Percentiles rank a stretch among this genome's conserved stretches.
These are phyloP conservation scores for Colletotrichum simmondsii DNA, from an alignment of 2,329 filamentous ascomycete species.

Conservation along the genomic window DNA sequence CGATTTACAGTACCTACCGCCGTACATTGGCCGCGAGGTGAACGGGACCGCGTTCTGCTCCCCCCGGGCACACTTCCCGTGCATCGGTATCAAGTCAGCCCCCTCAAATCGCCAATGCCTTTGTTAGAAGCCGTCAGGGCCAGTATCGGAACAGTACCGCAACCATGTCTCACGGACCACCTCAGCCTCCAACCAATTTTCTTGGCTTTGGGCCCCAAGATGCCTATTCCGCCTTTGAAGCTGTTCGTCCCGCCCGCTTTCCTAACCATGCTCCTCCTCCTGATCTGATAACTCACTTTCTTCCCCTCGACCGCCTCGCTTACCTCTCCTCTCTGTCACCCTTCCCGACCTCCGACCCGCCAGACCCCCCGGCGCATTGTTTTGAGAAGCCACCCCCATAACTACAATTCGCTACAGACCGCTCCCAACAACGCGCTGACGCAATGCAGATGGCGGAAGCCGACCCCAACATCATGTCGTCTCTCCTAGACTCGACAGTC, in stretches of 20 bases:
- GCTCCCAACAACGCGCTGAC: constrained; percentile 23
- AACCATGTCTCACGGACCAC: constrained; percentile 49
- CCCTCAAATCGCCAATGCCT: constrained; percentile 27
- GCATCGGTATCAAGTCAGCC: not conserved
- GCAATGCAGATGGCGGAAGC: constrained; percentile 39
- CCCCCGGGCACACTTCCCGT: not conserved
- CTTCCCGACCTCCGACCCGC: constrained; percentile 9
- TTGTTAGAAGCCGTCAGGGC: constrained; percentile 29
- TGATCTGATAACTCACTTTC: constrained; percentile 13
- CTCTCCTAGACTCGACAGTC: constrained; percentile 56
- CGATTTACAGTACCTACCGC: constrained; percentile 10
- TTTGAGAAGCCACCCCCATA: not conserved
- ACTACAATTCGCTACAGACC: constrained; percentile 6
- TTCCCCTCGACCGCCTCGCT: constrained; percentile 4
- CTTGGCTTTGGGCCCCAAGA: constrained; percentile 47
- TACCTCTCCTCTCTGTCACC: not conserved
- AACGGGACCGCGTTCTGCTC: constrained; percentile 4
- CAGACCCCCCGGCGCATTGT: constrained; percentile 16
- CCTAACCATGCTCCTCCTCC: not conserved
- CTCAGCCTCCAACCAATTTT: constrained; percentile 47
- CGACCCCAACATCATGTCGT: constrained; percentile 53
- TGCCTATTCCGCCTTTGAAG: constrained; percentile 35
- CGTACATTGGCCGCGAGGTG: constrained; percentile 1
- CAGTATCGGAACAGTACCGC: constrained; percentile 32
- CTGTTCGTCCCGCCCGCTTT: constrained; percentile 30